phyloP scores from a whole-genome alignment of 129 eudicot genomes.

The Flaveria sonorensis region DNA sequence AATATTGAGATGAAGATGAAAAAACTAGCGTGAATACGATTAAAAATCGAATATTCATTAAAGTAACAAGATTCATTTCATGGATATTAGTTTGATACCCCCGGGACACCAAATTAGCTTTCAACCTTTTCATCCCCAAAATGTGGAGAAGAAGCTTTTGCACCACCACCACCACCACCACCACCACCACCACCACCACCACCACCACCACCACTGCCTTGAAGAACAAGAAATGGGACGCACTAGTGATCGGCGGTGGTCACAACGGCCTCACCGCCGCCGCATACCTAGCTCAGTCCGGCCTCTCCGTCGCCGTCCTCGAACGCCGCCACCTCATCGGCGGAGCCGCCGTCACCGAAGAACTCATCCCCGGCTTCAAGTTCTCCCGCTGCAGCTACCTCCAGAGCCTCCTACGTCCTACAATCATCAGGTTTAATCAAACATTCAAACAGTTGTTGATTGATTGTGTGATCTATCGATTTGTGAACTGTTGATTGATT shows the following conservation, averaged over 20 bases:
- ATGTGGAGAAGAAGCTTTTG: conserved; percentile 65
- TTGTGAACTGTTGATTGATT: not conserved
- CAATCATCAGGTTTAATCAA: conserved; percentile 54
- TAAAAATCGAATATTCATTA: too few relatives aligned
- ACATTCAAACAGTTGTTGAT: not conserved
- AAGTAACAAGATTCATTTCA: too few relatives aligned
- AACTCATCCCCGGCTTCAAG: conserved; percentile 84
- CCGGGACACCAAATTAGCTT: not conserved
- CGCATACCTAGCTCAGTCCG: conserved; percentile 88
- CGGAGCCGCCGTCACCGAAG: conserved; percentile 98
- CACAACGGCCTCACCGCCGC: conserved; percentile 98
- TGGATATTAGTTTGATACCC: not conserved
- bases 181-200: conserved; percentile 36
- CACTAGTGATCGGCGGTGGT: conserved; percentile 88
- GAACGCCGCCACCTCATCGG: conserved; percentile 96
- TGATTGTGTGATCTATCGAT: not conserved
- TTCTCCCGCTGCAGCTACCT: conserved; percentile 99
- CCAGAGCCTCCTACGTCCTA: conserved; percentile 96
- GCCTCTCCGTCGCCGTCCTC: conserved; percentile 95
- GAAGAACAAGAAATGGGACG: conserved; percentile 81
- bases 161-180: conserved; percentile 29
- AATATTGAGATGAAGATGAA: too few relatives aligned
- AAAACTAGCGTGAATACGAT: too few relatives aligned
- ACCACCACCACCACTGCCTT: conserved; percentile 25
- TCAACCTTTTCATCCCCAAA: not conserved